Percentiles rank a stretch among this genome's conserved stretches.
These are phyloP conservation scores for Paracamarosporium sp. DNA, from an alignment of 2,329 filamentous ascomycete species.

Conservation along the genomic window DNA sequence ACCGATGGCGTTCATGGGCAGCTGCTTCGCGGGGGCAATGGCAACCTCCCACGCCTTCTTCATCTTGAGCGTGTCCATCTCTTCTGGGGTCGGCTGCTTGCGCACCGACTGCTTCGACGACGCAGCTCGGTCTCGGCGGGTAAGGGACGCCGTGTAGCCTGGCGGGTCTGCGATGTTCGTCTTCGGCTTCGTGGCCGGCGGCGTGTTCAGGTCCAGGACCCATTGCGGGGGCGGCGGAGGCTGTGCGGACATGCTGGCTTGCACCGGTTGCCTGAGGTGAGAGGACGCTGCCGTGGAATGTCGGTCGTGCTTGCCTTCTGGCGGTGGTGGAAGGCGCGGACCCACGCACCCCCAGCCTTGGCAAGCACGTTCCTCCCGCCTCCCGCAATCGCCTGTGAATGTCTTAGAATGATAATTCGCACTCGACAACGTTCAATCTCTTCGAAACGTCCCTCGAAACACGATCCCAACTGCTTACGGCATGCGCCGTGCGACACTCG, in stretches of 20 bases:
- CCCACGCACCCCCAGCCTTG: conserved; percentile 21
- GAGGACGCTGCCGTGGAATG: neutral
- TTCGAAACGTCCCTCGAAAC: neutral
- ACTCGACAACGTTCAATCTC: conserved; percentile 2
- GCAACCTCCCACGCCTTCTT: conserved; percentile 99
- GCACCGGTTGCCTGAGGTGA: neutral
- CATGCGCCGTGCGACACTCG: conserved; percentile 24
- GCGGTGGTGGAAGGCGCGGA: conserved; percentile 15
- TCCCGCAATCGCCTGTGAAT: conserved; percentile 23
- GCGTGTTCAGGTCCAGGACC: conserved; percentile 79
- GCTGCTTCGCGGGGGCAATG: conserved; percentile 87
- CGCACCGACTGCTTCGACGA: conserved; percentile 55
- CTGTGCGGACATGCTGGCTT: conserved; percentile 22
- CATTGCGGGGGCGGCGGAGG: conserved; percentile 71
- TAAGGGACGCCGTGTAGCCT: conserved; percentile 70
- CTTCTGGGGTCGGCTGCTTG: conserved; percentile 75
- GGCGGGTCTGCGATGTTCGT: conserved; percentile 81
- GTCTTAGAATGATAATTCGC: conserved; percentile 22
- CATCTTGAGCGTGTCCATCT: conserved; percentile 94
- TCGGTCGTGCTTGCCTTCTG: neutral
- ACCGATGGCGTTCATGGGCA: conserved; percentile 98
- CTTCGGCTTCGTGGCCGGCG: conserved; percentile 72
- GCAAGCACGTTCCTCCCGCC: conserved; percentile 30
- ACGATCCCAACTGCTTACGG: conserved; percentile 7
- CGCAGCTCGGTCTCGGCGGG: conserved; percentile 47